phyloP scores from a whole-genome alignment of 805 yeast species.

The Maudiozyma bulderi region DNA sequence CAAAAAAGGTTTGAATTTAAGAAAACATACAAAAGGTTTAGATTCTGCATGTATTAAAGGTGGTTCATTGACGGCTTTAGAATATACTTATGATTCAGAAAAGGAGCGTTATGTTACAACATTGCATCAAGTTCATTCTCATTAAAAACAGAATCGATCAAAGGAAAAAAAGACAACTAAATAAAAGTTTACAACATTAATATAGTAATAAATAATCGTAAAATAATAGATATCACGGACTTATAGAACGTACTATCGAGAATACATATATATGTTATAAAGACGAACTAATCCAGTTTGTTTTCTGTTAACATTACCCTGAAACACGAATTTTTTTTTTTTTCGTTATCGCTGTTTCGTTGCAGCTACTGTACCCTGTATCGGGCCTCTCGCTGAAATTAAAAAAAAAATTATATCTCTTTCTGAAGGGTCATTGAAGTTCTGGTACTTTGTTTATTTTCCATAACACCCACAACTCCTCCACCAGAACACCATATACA shows the following conservation, averaged over 20 bases:
- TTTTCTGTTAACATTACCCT: no score
- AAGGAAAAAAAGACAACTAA: background rate
- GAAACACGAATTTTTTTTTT: no score
- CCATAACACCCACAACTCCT: constrained; percentile 4
- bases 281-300: no score
- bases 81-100: constrained; percentile 9
- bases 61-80: constrained; percentile 51
- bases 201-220: background rate
- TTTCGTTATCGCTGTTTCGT: no score
- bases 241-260: no score
- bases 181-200: background rate
- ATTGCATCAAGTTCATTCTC: constrained; percentile 10
- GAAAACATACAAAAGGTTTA: constrained; percentile 63
- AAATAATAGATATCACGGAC: background rate
- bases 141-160: background rate
- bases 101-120: constrained; percentile 4
- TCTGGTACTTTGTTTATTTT: background rate
- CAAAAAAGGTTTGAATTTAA: constrained; percentile 55
- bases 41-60: constrained; percentile 82
- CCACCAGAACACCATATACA: constrained; percentile 6
- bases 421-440: background rate
- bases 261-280: no score
- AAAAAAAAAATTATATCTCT: no score
- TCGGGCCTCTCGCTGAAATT: no score
- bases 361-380: no score